Evolutionary conservation across 2,329 filamentous ascomycete genomes (phyloP), one percentile per base, ranked within the genome.

Genomic region (Dothistroma septosporum): DNA sequence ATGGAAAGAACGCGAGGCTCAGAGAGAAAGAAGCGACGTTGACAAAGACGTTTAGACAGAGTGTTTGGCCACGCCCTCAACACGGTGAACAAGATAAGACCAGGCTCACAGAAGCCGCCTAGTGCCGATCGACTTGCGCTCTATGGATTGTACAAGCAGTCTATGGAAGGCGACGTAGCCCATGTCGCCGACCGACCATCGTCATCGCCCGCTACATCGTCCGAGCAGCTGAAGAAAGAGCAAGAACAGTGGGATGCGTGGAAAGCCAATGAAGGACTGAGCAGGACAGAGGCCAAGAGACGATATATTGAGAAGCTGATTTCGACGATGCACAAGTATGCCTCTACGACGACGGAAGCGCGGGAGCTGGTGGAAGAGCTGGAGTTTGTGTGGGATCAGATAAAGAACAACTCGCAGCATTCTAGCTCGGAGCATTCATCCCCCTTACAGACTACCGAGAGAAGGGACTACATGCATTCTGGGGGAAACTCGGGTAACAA

Each of bases 311-410:
- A 92, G 71, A 92, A 91, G 19, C 81, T 99, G 62, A 96, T 99
- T 75, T 89, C 93, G 70, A 97, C 92, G 0, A 97, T 99, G 92
- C 92, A 97, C 79, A 85, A 87, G 73, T 97, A 96, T 79, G 94
- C 94, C 54, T 94, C 83, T 48, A 83, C 88, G 46, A 97, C 92
- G 19, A 83, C 87, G 53, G 92, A 96, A 73, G 91, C 91, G 8
- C 84, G 88, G 61, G 92, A 96, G 76, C 82, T 99, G 44, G 92
- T 97, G 41, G 83, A 87, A 10, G 94, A 99, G 76, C 85, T 99
- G n/a, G 94, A 99, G 77, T 99, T 97, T 70, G 93, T 99, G 44
- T 99, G 94, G 94, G 92, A 97, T 69, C 94, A 97, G 75, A 93
- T 99, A 69, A 96, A 94, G 76, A 89, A 88, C 68, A 97, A 75